Evolutionary conservation across 2,329 filamentous ascomycete species (phyloP).

Genomic region (Cylindrodendrum hubeiense): DNA sequence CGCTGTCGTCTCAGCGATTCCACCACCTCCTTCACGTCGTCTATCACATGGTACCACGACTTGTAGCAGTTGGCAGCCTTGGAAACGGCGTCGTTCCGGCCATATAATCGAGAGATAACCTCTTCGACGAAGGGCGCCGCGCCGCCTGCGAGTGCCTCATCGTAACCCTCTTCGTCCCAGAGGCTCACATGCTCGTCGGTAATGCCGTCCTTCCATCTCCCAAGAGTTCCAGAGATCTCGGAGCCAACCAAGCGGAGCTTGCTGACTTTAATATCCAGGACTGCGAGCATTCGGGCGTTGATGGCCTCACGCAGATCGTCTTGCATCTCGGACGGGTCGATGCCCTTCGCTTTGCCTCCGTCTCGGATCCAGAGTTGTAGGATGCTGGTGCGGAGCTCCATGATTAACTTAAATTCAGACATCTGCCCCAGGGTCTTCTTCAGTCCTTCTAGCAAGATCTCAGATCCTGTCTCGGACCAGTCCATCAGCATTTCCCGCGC

Average conservation of each 20-base stretch:
- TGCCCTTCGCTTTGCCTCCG: constrained; percentile 71
- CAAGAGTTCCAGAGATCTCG: constrained; percentile 72
- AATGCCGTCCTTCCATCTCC: constrained; percentile 68
- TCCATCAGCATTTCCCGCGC: constrained; percentile 70
- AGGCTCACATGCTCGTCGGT: constrained; percentile 67
- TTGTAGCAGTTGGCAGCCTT: constrained; percentile 73
- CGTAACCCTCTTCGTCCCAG: constrained; percentile 76
- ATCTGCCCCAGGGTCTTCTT: constrained; percentile 69
- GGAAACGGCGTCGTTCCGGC: constrained; percentile 76
- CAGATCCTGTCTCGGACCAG: constrained; percentile 74
- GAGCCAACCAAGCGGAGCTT: constrained; percentile 75
- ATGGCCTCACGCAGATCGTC: constrained; percentile 76
- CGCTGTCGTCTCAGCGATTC: constrained; percentile 74
- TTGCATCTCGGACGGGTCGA: constrained; percentile 77
- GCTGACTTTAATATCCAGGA: constrained; percentile 73
- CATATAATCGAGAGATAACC: constrained; percentile 77
- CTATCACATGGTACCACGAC: constrained; percentile 80
- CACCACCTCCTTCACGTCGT: constrained; percentile 73
- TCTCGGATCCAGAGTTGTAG: constrained; percentile 82
- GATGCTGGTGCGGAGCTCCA: constrained; percentile 76
- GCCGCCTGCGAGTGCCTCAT: constrained; percentile 74
- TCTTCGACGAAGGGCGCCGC: constrained; percentile 77
- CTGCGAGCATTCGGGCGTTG: constrained; percentile 73
- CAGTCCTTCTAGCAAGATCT: constrained; percentile 72
- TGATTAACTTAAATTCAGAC: constrained; percentile 75